Conservation (phyloP, 495 filamentous ascomycete species). For the Staphylotrichum tortipilum region DNA sequence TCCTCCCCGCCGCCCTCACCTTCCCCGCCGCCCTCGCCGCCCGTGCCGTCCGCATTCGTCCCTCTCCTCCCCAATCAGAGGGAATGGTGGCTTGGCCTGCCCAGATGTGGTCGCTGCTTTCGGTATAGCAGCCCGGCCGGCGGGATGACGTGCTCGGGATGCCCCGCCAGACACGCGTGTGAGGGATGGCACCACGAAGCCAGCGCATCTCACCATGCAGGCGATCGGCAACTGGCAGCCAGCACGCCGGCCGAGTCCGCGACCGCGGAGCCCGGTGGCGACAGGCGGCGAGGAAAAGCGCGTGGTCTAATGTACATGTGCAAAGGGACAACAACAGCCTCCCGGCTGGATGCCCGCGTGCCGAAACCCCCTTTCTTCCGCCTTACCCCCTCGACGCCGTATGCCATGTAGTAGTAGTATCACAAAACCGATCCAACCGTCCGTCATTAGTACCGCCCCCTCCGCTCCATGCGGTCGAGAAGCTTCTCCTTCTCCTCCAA, state of each 20-base stretch:
- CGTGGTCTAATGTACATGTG: slow-evolving; percentile 3
- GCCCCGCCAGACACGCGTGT: neutral
- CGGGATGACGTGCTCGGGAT: slow-evolving; percentile 3
- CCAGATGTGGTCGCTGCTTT: neutral
- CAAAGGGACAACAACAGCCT: neutral
- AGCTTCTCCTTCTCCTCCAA: slow-evolving; percentile 35
- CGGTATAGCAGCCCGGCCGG: neutral
- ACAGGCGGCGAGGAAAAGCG: neutral
- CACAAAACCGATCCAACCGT: too few species aligned
- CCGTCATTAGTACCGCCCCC: slow-evolving; percentile 5
- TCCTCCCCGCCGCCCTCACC: too few species aligned
- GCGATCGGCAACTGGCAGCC: slow-evolving; percentile 6
- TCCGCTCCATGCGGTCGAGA: slow-evolving; percentile 25
- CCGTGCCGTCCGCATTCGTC: neutral
- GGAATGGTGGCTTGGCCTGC: neutral
- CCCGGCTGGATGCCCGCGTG: neutral
- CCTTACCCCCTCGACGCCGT: neutral
- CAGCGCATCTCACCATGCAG: slow-evolving; percentile 17
- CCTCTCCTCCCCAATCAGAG: neutral
- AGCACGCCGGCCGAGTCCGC: neutral
- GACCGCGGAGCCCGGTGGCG: too few species aligned
- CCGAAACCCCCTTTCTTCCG: neutral
- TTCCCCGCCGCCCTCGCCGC: neutral
- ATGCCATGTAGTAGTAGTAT: neutral
- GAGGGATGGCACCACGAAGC: slow-evolving; percentile 16